Base-by-base conservation (phyloP, 108 stramenopile genomes). In the Aureococcus anophagefferens region DNA sequence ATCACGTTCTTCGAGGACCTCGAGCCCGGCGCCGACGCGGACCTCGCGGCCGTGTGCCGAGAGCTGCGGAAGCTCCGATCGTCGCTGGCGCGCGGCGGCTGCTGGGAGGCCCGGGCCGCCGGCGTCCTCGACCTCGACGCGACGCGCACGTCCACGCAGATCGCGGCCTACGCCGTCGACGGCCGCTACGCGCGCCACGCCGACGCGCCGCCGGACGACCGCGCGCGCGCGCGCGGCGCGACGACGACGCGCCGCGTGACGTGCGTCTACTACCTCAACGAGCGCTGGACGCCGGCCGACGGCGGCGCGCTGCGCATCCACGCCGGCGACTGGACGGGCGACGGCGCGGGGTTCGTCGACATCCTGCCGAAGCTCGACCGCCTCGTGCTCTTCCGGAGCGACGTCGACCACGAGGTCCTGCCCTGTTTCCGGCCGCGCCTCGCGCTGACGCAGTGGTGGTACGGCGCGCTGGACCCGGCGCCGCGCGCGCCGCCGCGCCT, bases 381-480 rank as follows among this genome's bases (percentile, higher is more conserved):
- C 45, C 45, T 88, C 63, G 82, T 90, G 28, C 71, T 86, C n/a
- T 88, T 90, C 69, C 85, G 86, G 40, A 85, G 87, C 0, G 11
- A 72, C 18, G 72, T 87, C 5, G 83, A 87, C 65, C 89, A 90
- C 75, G 77, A 88, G 75, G 89, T 90, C 28, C 63, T 85, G 67
- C 87, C 87, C 25, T 84, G 80, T 69, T 44, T 76, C 17, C 62
- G 87, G 62, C 68, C 77, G 28, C 81, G 89, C 31, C 73, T 77
- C 31, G 89, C 89, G 4, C 76, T 90, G 45, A 90, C 89, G 28
- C 71, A 88, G 31, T 90, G 89, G 89, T 76, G 88, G 13, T 90
- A 87, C 75, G 87, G 87, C 37, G 72, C 45, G 14, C 18, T 65
- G 28, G 37, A 46, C 25, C 51, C 34, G 33, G 62, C 33, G 5